Evolutionary conservation across 1,139 yeast genomes (phyloP), one percentile per base, ranked within the genome.

Genomic region (Pichia sp.): DNA sequence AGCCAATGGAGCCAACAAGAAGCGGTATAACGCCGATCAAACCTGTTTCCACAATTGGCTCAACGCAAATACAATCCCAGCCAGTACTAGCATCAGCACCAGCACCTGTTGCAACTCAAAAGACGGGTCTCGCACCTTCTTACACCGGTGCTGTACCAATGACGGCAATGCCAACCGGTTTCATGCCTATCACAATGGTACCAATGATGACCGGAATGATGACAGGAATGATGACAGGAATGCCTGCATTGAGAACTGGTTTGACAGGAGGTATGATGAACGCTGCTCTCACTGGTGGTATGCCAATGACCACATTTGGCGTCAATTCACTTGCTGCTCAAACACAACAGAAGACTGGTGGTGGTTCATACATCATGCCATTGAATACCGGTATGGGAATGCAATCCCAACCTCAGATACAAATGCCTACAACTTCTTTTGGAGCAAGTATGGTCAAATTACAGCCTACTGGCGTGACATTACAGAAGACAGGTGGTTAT

Each of bases 401-500:
- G 6, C 8, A 12, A 8, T 25, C 27, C 10, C n/a, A n/a, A n/a
- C n/a, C n/a, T n/a, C n/a, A n/a, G n/a, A n/a, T n/a, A n/a, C 41
- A 42, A 13, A 45, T 52, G 47, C 74, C 75, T 25, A 52, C 53
- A 17, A 67, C 72, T 2, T 52, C 70, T 7, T 69, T 71, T 51
- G 71, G 57, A 22, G 17, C 33, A 33, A 49, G 66, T 25, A 9
- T 25, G 33, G 55, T 72, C 42, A 71, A 74, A 21, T 60, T 67
- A 24, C 78, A 72, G 53, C 64, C 63, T 46, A 64, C 84, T 32
- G 58, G 77, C 74, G 32, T 74, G 67, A 36, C 69, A 71, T 4
- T 65, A 32, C 79, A 74, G 50, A 60, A 60, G 35, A 78, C 86
- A 13, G 81, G 80, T 12, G 14, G 14, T 51, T 36, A 49, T 10